Evolutionary conservation across 345 rosid genomes (phyloP), one percentile per base, ranked within the genome.

Genomic region (Hibiscus mutabilis): DNA sequence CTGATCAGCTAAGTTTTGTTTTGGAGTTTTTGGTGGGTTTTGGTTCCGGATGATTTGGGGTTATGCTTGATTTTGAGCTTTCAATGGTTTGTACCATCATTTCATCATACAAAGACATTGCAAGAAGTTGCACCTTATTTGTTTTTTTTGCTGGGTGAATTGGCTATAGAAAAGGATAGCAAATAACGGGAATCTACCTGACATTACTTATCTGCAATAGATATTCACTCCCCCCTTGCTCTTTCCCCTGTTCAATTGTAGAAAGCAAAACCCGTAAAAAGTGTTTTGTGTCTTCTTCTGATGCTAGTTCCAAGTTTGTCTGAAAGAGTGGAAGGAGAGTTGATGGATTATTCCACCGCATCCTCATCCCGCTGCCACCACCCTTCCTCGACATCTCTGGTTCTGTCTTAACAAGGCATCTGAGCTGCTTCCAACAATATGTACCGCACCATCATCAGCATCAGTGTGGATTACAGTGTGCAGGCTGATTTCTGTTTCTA

Each of bases 391-490:
- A 76, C 31, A 74, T 86, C 75, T 80, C 78, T 80, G 96, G 66
- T 79, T 91, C 80, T 87, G 87, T 74, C 85, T 87, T 61, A 71
- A 64, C 42, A 83, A 61, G 18, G 88, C 82, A 77, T 88, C 90
- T 68, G 93, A 84, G 68, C 85, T 84, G 83, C 93, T 89, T 70
- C 91, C 96, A 58, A 94, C 90, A 74, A 94, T 84, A 58, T 86
- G 93, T 18, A 94, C 87, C 35, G 79, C 82, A 21, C 73, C 80
- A 2, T 84, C 88, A 40, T 75, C 83, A 4, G 75, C 49, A 73
- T 85, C 89, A 18, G 82, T 83, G 68, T 91, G 96, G 74, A 94
- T 87, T 27, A 94, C 82, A 74, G 91, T 87, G 73, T 88, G 91
- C 74, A 94, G 74, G 72, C 87, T 60, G 46, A 88, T 82, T 78